phyloP scores from a whole-genome alignment of 2,329 filamentous ascomycete species.

The Xylaria hypoxylon region DNA sequence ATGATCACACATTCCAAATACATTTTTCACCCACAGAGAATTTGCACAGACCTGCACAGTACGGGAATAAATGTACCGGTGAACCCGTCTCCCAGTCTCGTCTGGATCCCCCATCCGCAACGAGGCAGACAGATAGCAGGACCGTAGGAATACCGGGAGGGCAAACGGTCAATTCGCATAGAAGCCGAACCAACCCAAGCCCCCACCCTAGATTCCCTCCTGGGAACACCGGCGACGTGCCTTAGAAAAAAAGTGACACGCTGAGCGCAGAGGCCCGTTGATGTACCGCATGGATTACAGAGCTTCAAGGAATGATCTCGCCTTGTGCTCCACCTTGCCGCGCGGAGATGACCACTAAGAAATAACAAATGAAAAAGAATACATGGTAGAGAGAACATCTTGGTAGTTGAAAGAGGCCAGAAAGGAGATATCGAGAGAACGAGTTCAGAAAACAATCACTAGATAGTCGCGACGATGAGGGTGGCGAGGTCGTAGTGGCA shows the following conservation, averaged over 20 bases:
- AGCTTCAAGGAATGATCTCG: constrained; percentile 79
- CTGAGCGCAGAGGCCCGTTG: constrained; percentile 48
- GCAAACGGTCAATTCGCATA: constrained; percentile 58
- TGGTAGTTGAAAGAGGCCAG: background rate
- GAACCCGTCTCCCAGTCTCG: constrained; percentile 53
- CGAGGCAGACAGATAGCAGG: constrained; percentile 54
- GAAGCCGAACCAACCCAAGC: constrained; percentile 51
- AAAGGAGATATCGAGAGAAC: background rate
- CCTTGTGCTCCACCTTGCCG: constrained; percentile 82
- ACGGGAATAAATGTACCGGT: constrained; percentile 56
- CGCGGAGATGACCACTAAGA: constrained; percentile 61
- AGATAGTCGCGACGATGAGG: background rate
- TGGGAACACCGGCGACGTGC: constrained; percentile 47
- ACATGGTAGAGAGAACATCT: constrained; percentile 8
- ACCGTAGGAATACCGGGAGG: constrained; percentile 52
- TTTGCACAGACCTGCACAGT: background rate
- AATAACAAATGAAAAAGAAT: constrained; percentile 17
- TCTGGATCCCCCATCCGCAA: constrained; percentile 37
- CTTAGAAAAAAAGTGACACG: constrained; percentile 37
- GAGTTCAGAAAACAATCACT: constrained; percentile 4
- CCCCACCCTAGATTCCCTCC: constrained; percentile 46
- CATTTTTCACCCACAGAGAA: background rate
- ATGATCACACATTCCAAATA: background rate
- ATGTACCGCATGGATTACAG: constrained; percentile 82
- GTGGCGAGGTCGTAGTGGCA: background rate